Evolutionary conservation across 2,329 filamentous ascomycete species (phyloP), one percentile per base, ranked within the genome.

Genomic region (Tolypocladium pustulatum): DNA sequence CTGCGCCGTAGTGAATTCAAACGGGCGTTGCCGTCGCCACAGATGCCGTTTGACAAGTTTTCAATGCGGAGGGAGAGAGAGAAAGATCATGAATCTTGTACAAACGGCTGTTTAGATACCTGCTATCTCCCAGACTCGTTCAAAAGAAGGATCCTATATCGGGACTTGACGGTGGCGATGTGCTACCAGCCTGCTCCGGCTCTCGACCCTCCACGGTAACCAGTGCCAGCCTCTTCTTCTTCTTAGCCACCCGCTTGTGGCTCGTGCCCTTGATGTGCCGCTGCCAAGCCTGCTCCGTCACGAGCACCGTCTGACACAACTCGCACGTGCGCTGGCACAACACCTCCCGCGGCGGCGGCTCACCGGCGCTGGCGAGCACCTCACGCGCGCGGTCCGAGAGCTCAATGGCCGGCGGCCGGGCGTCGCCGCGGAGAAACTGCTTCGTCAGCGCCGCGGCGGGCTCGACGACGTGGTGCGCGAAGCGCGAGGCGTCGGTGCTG

Each of bases 321-420:
- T 90, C 85, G 67, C 94, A 99, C 22, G 79, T 81, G 64, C 81
- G 81, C 61, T 85, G 83, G 37, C 71, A 72, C 0, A 81, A 79
- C 4, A 75, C 76, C 13, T 88, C 76, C 59, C 84, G 68, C 0
- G 67, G 77, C n/a, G 82, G 77, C 25, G 73, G 69, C 46, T 74
- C 71, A 12, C 73, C 61, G 9, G 72, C 73, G 1, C 74, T 67
- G 0, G 83, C 84, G 4, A 97, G 69, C 1, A 86, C 78, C 43
- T 78, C 77, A 5, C 69, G 66, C 15, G 82, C 82, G 6, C 74
- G 71, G 0, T 73, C 69, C 0, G 82, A 84, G 2, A 83, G 37
- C 0, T 76, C 73, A 0, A 65, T 64, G 1, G 87, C 82, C 0
- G 67, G 62, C 0, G 84, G 84, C 43, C 89, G 77, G 1, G 71